phyloP scores from a whole-genome alignment of 352 stramenopile species.

The Phytopythium helicoides region DNA sequence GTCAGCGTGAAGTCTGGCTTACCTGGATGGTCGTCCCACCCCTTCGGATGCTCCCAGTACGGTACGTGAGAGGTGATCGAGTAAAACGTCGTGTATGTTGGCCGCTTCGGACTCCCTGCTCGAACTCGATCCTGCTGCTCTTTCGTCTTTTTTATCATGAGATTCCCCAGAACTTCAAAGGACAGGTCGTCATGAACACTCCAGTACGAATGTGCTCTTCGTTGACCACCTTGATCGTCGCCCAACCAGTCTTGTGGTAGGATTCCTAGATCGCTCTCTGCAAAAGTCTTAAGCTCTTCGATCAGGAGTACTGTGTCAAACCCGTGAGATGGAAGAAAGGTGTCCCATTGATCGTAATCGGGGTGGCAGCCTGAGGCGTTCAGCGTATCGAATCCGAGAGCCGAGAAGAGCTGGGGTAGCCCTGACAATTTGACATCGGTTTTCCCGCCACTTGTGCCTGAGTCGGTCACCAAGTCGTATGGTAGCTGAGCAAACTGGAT shows the following conservation, averaged over 20 bases:
- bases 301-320: constrained; percentile 44
- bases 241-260: constrained; percentile 27
- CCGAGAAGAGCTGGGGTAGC: constrained; percentile 49
- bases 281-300: constrained; percentile 36
- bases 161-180: constrained; percentile 40
- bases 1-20: constrained; percentile 36
- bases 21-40: constrained; percentile 21
- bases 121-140: constrained; percentile 24
- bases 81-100: constrained; percentile 54
- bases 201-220: constrained; percentile 23
- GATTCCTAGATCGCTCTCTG: constrained; percentile 33
- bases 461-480: constrained; percentile 33
- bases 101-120: constrained; percentile 23
- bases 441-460: constrained; percentile 30
- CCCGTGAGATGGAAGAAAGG: constrained; percentile 43
- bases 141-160: constrained; percentile 45
- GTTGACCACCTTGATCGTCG: constrained; percentile 8
- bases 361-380: constrained; percentile 45
- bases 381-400: constrained; percentile 44
- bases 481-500: constrained; percentile 51
- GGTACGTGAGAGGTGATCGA: constrained; percentile 56
- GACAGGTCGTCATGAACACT: constrained; percentile 54
- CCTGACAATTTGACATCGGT: constrained; percentile 26
- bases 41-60: constrained; percentile 32
- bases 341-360: constrained; percentile 49